A percentile compares a stretch with the other conserved stretches of the same genome.
Conservation (phyloP, 345 rosid genomes). For the Acer negundo region DNA sequence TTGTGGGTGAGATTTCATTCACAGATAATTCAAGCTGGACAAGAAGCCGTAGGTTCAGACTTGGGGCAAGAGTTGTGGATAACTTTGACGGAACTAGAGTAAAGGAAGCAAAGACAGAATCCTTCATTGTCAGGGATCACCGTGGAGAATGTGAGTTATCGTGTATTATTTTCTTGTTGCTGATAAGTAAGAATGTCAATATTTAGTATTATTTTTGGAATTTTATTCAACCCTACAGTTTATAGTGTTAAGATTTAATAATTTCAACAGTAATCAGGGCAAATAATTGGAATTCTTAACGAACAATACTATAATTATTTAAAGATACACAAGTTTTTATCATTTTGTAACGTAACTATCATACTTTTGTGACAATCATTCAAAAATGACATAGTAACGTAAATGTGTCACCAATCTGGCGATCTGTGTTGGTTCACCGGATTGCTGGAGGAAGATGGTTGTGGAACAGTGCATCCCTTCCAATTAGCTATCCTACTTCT, state of each 20-base stretch:
- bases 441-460: constrained; percentile 1
- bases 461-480: neutral
- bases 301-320: neutral
- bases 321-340: neutral
- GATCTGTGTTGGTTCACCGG: neutral
- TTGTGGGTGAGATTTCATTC: constrained; percentile 73
- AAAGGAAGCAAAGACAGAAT: constrained; percentile 79
- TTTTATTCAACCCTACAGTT: constrained; percentile 26
- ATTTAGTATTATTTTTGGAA: neutral
- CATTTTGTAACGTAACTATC: neutral
- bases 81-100: constrained; percentile 56
- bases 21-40: constrained; percentile 99
- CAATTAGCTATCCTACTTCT: neutral
- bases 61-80: constrained; percentile 82
- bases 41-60: constrained; percentile 93
- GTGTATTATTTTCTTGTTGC: neutral
- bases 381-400: neutral
- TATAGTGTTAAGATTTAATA: neutral
- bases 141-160: constrained; percentile 91
- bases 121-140: constrained; percentile 97
- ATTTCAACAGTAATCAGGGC: neutral
- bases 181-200: neutral
- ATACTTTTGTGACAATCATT: neutral
- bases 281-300: neutral
- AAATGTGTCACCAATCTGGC: too few species aligned